These are phyloP conservation scores for Cantharellus anzutake DNA, from an alignment of 768 basidiomycete species.

Conservation along the genomic window DNA sequence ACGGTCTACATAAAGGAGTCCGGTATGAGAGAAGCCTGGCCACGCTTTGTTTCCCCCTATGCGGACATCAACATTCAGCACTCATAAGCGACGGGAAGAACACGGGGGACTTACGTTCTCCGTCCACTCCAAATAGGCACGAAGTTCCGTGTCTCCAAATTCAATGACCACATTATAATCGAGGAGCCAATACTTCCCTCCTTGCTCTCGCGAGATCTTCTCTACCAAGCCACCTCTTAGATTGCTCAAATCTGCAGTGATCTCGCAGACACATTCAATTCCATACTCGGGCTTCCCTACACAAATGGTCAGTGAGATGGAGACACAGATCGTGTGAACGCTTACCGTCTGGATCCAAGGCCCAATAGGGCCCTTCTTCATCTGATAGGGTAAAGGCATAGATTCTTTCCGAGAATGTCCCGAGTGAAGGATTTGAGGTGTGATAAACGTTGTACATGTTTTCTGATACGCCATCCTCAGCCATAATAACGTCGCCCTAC, in stretches of 20 bases:
- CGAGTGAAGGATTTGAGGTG: no score
- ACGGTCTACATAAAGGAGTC: not conserved
- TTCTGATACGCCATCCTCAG: not conserved
- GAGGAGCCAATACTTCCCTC: not conserved
- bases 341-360: not conserved
- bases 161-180: not conserved
- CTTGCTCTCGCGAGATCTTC: not conserved
- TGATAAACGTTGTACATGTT: no score
- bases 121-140: not conserved
- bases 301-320: no score
- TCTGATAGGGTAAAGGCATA: not conserved
- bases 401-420: not conserved
- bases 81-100: no score
- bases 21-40: no score
- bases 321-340: not conserved
- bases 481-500: not conserved
- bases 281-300: not conserved
- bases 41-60: no score
- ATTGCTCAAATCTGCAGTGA: not conserved
- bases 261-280: not conserved
- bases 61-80: no score
- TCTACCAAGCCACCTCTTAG: not conserved
- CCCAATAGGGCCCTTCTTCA: not conserved
- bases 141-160: not conserved
- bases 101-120: not conserved